Base-by-base conservation (phyloP, 352 stramenopile species). In the Thalassiosira hispida region DNA sequence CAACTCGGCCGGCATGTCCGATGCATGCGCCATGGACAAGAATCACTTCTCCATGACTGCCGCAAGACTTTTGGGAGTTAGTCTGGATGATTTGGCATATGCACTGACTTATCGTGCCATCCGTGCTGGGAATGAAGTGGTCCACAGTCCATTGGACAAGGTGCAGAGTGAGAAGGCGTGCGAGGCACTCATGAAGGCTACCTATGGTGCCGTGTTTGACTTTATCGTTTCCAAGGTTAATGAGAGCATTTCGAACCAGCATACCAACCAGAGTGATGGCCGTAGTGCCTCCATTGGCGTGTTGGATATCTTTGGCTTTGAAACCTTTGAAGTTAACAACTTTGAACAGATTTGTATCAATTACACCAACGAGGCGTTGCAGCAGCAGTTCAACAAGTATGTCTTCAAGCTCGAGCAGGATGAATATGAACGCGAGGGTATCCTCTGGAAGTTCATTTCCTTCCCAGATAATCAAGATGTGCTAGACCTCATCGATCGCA, bases 251-350 rank as follows among this genome's bases (percentile, higher is more conserved):
- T 76, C 62, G 33, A 60, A 69, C 23, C 77, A 76, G 51, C 64
- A 91, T 38, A 16, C 9, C 40, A 49, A 56, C 7, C 40, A 16
- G 38, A 61, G 38, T 47, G 11, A 47, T 16, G 38, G 5, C 5
- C 5, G 1, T 4, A 38, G 3, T 49, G 52, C 52, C 11, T 29
- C 25, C 23, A 53, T 53, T 47, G 97, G 97, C 64, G 96, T 99
- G 35, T 85, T 99, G 57, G 97, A 99, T 95, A 99, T 99, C 81
- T 99, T 99, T 81, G 97, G 97, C 38, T 99, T 99, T 76, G 97
- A 99, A 86, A 97, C 97, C 76, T 99, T 99, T 71, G 93, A 80
- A 91, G 96, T 90, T 93, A 98, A 95, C 95, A 98, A 88, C 90
- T 97, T 88, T 66, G 90, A 56, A 22, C 89, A 95, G 72, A 77